phyloP scores from a whole-genome alignment of 2,329 filamentous ascomycete species.

The Fusarium burgessii region DNA sequence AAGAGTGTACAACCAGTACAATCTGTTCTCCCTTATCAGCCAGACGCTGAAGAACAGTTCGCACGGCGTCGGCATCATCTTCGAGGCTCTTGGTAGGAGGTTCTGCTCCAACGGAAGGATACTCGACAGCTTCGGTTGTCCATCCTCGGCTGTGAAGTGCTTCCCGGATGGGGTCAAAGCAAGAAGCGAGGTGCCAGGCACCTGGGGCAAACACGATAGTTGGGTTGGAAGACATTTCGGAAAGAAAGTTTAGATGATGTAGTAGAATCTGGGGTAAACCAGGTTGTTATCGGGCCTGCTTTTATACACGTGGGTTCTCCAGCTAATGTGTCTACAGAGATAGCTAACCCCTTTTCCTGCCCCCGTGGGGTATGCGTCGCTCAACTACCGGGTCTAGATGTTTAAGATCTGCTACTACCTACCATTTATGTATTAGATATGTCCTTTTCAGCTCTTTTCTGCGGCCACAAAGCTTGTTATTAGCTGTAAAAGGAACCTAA shows the following conservation, averaged over 20 bases:
- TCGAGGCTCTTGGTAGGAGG: constrained; percentile 41
- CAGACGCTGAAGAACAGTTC: constrained; percentile 45
- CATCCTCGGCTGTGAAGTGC: constrained; percentile 51
- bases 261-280: constrained; percentile 4
- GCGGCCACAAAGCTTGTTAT: not conserved
- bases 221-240: constrained; percentile 10
- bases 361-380: not conserved
- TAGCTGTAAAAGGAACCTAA: not conserved
- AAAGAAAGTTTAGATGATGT: not conserved
- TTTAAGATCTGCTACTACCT: not conserved
- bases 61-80: constrained; percentile 51
- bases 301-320: not conserved
- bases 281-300: not conserved
- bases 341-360: not conserved
- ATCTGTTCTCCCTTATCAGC: constrained; percentile 54
- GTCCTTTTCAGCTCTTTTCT: not conserved
- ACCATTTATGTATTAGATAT: not conserved
- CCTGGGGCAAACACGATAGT: constrained; percentile 55
- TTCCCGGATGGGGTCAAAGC: constrained; percentile 48
- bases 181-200: constrained; percentile 52
- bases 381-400: not conserved
- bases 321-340: not conserved
- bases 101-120: constrained; percentile 51
- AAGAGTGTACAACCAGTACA: constrained; percentile 58
- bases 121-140: constrained; percentile 46